Conservation (phyloP, 371 early-diverging fungal species). For the Rhizomucor pusillus region DNA sequence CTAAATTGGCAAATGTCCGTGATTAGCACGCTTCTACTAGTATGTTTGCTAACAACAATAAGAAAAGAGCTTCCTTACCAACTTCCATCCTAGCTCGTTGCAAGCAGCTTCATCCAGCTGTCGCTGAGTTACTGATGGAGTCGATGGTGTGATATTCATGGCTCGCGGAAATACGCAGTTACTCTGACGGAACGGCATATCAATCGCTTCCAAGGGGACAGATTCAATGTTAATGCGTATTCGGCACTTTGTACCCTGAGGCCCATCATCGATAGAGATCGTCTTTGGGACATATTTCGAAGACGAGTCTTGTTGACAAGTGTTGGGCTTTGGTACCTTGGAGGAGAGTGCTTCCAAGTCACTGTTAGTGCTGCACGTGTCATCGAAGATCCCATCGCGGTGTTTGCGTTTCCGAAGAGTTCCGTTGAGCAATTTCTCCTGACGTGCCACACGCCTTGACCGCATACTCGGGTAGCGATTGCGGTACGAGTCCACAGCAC, state of each 20-base stretch:
- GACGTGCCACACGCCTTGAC: conserved; percentile 79
- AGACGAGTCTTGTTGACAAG: not conserved
- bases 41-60: not conserved
- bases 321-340: too few relatives aligned
- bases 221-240: conserved; percentile 47
- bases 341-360: not conserved
- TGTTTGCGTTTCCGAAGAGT: conserved; percentile 41
- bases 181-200: conserved; percentile 31
- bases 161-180: conserved; percentile 52
- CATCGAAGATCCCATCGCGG: not conserved
- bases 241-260: conserved; percentile 26
- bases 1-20: conserved; percentile 3
- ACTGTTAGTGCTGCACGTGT: not conserved
- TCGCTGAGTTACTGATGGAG: conserved; percentile 25
- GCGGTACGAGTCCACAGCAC: conserved; percentile 94
- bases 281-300: conserved; percentile 15
- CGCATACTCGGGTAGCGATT: conserved; percentile 82
- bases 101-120: conserved; percentile 41
- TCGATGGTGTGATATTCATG: conserved; percentile 24
- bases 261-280: conserved; percentile 19
- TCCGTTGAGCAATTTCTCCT: conserved; percentile 69
- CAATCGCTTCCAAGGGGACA: conserved; percentile 35
- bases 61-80: conserved; percentile 14
- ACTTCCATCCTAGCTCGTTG: conserved; percentile 52
- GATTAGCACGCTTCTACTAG: not conserved